These are phyloP conservation scores for Naegleria lovaniensis DNA, from an alignment of 208 protist genomes.

Conservation along the genomic window DNA sequence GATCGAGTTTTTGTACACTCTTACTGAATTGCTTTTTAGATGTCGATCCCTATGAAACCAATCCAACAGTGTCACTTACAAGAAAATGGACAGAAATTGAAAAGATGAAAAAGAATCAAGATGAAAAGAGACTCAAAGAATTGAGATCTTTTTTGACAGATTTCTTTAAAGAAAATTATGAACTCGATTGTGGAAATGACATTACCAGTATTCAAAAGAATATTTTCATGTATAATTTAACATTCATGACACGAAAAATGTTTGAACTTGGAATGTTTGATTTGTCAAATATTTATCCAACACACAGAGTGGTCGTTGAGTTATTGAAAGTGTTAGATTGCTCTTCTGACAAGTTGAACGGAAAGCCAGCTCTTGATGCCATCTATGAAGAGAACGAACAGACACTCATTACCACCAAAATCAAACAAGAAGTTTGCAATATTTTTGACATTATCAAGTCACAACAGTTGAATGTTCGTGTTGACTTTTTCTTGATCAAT, in stretches of 20 bases:
- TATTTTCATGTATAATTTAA: background rate
- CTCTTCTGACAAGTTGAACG: background rate
- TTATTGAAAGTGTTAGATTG: background rate
- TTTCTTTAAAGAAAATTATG: background rate
- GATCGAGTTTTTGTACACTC: background rate
- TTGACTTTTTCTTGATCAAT: slow-evolving; percentile 12
- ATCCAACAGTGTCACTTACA: background rate
- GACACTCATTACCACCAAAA: background rate
- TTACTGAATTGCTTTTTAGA: background rate
- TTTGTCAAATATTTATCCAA: background rate
- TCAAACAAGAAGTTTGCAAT: background rate
- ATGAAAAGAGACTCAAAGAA: background rate
- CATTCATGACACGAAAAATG: background rate
- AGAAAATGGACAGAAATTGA: slow-evolving; percentile 10
- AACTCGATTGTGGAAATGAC: background rate
- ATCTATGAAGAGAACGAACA: background rate
- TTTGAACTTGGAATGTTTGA: slow-evolving; percentile 9
- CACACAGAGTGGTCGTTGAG: background rate
- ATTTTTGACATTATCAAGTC: background rate
- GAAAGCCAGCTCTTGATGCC: background rate
- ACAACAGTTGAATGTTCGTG: background rate
- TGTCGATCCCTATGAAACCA: background rate
- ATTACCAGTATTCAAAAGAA: background rate
- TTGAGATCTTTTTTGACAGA: background rate
- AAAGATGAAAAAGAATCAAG: slow-evolving; percentile 12